Evolutionary conservation across 192 early-diverging fungal genomes (phyloP).

Genomic region (Coemansia javaensis): DNA sequence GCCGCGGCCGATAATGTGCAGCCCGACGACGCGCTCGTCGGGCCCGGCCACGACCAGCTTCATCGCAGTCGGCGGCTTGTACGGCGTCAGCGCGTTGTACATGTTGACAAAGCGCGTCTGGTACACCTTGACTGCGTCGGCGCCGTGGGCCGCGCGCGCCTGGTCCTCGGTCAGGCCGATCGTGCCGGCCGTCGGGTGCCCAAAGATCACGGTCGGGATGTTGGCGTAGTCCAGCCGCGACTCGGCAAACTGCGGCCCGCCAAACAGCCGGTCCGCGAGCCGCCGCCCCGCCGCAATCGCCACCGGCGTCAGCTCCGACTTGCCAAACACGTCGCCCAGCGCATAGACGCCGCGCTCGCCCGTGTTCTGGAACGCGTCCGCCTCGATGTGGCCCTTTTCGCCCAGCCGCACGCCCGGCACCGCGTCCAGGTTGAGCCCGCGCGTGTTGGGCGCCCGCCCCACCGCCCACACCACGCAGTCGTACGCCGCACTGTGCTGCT

Average conservation of each 20-base stretch:
- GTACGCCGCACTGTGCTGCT: conserved; percentile 54
- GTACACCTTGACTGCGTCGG: conserved; percentile 81
- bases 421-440: conserved; percentile 64
- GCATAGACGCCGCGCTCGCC: conserved; percentile 65
- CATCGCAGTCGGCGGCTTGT: conserved; percentile 89
- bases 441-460: conserved; percentile 74
- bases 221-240: conserved; percentile 88
- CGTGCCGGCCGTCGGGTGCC: conserved; percentile 83
- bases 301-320: conserved; percentile 90
- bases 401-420: conserved; percentile 60
- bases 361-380: conserved; percentile 88
- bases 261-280: conserved; percentile 89
- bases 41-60: conserved; percentile 83
- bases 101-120: conserved; percentile 85
- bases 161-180: conserved; percentile 86
- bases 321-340: conserved; percentile 93
- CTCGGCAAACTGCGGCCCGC: conserved; percentile 61
- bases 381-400: conserved; percentile 67
- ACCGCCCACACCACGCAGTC: conserved; percentile 91
- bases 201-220: conserved; percentile 95
- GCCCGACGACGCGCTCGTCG: conserved; percentile 95
- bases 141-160: conserved; percentile 70
- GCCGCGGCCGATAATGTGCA: conserved; percentile 86
- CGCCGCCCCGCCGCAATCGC: conserved; percentile 93
- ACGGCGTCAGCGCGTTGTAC: conserved; percentile 76